Evolutionary conservation across 495 filamentous ascomycete species (phyloP).

Genomic region (Bathelium albidoporum): DNA sequence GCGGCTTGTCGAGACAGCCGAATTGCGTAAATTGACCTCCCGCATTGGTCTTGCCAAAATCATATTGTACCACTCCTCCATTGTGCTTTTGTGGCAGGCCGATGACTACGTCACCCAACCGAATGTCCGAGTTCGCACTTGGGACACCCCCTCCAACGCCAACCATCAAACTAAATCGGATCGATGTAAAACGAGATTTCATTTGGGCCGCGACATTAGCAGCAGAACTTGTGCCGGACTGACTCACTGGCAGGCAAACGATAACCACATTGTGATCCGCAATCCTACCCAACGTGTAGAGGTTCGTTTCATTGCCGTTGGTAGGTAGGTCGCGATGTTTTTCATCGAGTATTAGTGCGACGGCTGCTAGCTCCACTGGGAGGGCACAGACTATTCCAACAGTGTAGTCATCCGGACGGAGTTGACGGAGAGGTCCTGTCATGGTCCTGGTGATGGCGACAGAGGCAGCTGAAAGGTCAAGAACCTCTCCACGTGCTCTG

Average conservation of each 20-base stretch:
- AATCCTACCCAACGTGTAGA: conserved; percentile 32
- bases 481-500: too few relatives aligned
- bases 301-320: conserved; percentile 24
- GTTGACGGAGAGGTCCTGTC: not conserved
- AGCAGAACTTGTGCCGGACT: conserved; percentile 26
- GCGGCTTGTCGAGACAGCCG: conserved; percentile 5
- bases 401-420: conserved; percentile 26
- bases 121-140: conserved; percentile 8
- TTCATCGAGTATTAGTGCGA: conserved; percentile 39
- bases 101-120: conserved; percentile 11
- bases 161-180: conserved; percentile 7
- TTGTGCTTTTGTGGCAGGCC: conserved; percentile 1
- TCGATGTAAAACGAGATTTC: conserved; percentile 8
- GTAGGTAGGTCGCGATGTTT: conserved; percentile 25
- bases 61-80: conserved; percentile 15
- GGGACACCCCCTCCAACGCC: conserved; percentile 10
- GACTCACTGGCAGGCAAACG: conserved; percentile 32
- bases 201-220: conserved; percentile 26
- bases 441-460: too few relatives aligned
- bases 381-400: conserved; percentile 45
- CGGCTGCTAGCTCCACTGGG: conserved; percentile 35
- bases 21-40: conserved; percentile 3
- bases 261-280: conserved; percentile 37
- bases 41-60: conserved; percentile 13
- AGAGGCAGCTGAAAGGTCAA: too few relatives aligned